phyloP scores from a whole-genome alignment of 805 yeast species.

The Candida corydali region DNA sequence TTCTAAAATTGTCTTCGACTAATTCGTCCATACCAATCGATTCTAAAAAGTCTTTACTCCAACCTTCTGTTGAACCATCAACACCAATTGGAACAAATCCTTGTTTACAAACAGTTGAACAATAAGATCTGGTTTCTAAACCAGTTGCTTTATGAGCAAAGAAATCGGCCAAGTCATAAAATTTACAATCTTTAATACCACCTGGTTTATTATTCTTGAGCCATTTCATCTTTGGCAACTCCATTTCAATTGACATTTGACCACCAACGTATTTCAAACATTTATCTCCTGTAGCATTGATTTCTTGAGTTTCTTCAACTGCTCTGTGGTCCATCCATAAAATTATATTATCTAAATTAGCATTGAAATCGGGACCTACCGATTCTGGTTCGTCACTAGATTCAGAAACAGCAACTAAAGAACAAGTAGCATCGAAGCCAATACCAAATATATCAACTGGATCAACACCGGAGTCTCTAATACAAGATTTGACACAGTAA shows the following conservation, averaged over 20 bases:
- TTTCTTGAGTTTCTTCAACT: slow-evolving; percentile 67
- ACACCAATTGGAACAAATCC: slow-evolving; percentile 92
- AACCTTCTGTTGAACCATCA: slow-evolving; percentile 79
- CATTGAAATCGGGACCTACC: slow-evolving; percentile 86
- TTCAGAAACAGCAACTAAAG: slow-evolving; percentile 76
- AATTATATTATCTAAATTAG: slow-evolving; percentile 74
- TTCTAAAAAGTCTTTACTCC: slow-evolving; percentile 78
- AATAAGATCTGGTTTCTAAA: slow-evolving; percentile 78
- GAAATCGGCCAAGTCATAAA: slow-evolving; percentile 90
- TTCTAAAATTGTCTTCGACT: slow-evolving; percentile 67
- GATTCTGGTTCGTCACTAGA: slow-evolving; percentile 65
- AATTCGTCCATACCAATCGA: slow-evolving; percentile 73
- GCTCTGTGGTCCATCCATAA: slow-evolving; percentile 99
- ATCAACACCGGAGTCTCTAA: slow-evolving; percentile 71
- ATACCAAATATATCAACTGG: slow-evolving; percentile 71
- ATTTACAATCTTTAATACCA: slow-evolving; percentile 59
- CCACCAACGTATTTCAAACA: slow-evolving; percentile 93
- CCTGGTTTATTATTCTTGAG: slow-evolving; percentile 77
- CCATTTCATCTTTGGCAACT: slow-evolving; percentile 96
- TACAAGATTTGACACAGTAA: slow-evolving; percentile 70
- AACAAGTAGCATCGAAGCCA: slow-evolving; percentile 97
- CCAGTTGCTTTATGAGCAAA: slow-evolving; percentile 90
- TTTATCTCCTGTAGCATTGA: slow-evolving; percentile 76
- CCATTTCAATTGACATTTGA: slow-evolving; percentile 97
- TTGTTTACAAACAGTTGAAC: slow-evolving; percentile 93